Conservation (phyloP, 2,329 filamentous ascomycete species). For the Elsinoe ampelina region DNA sequence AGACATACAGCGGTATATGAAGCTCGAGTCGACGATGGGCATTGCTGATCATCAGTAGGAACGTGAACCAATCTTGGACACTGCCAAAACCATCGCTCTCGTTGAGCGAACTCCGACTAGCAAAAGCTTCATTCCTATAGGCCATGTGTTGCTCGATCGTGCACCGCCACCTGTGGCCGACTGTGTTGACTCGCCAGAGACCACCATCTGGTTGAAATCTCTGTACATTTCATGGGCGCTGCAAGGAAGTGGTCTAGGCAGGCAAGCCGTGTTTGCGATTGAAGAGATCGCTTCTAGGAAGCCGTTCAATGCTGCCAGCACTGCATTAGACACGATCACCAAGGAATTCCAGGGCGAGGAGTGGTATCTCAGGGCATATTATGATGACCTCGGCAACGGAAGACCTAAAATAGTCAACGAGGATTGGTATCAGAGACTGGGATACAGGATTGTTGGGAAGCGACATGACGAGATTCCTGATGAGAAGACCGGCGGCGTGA, state of each 20-base stretch:
- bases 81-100: not conserved
- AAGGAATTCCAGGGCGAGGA: constrained; percentile 7
- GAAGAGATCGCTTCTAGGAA: not conserved
- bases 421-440: constrained; percentile 2
- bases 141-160: not conserved
- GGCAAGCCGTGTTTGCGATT: not conserved
- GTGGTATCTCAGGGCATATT: not conserved
- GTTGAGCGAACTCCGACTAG: not conserved
- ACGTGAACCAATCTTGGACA: not conserved
- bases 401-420: not conserved
- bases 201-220: not conserved
- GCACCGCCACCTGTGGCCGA: not conserved
- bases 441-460: not conserved
- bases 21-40: not conserved
- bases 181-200: not conserved
- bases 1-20: not conserved
- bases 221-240: constrained; percentile 11
- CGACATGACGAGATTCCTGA: not conserved
- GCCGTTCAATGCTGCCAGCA: not conserved
- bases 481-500: not conserved
- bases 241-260: constrained; percentile 1
- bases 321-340: constrained; percentile 1
- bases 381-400: not conserved
- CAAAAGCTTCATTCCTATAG: not conserved
- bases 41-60: not conserved